Evolutionary conservation across 1,284 basidiomycete genomes (phyloP).

Genomic region (Earliella scabrosa): DNA sequence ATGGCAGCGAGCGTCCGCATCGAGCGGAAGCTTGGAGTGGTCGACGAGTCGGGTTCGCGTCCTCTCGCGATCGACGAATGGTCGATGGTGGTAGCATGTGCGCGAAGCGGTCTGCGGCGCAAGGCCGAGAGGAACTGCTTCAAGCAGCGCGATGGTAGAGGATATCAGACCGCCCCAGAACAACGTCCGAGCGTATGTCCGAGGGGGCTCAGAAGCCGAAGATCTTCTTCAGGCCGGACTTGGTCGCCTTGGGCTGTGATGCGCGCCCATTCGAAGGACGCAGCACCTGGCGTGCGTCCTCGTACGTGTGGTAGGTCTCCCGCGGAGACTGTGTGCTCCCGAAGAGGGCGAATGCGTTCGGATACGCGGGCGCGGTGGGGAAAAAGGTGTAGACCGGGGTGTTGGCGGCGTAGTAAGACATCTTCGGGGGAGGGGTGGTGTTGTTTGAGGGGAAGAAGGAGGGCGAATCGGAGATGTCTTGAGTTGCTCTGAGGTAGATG

Average conservation of each 20-base stretch:
- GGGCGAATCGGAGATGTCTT: neutral
- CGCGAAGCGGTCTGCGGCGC: no score
- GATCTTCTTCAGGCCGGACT: slow-evolving; percentile 29
- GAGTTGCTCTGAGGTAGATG: neutral
- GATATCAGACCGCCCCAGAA: neutral
- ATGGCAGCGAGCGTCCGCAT: no score
- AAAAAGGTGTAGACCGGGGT: slow-evolving; percentile 22
- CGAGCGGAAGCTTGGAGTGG: no score
- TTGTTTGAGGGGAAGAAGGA: neutral
- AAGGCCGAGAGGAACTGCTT: no score
- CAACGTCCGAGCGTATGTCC: neutral
- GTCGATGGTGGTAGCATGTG: neutral
- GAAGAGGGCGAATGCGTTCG: slow-evolving; percentile 33
- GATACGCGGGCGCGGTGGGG: slow-evolving; percentile 21
- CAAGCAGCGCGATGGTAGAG: no score
- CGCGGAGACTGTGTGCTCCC: slow-evolving; percentile 29
- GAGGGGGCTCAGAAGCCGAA: slow-evolving; percentile 19
- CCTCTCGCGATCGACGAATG: neutral
- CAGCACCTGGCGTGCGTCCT: slow-evolving; percentile 29
- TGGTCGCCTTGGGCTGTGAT: slow-evolving; percentile 20
- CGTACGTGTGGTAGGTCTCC: slow-evolving; percentile 32
- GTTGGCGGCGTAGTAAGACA: slow-evolving; percentile 27
- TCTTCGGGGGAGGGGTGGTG: slow-evolving; percentile 5
- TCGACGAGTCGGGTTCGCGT: no score
- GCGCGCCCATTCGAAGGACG: slow-evolving; percentile 16